Evolutionary conservation across 306 rosid species (phyloP), one percentile per base, ranked within the genome.

Genomic region (Fragaria vesca): DNA sequence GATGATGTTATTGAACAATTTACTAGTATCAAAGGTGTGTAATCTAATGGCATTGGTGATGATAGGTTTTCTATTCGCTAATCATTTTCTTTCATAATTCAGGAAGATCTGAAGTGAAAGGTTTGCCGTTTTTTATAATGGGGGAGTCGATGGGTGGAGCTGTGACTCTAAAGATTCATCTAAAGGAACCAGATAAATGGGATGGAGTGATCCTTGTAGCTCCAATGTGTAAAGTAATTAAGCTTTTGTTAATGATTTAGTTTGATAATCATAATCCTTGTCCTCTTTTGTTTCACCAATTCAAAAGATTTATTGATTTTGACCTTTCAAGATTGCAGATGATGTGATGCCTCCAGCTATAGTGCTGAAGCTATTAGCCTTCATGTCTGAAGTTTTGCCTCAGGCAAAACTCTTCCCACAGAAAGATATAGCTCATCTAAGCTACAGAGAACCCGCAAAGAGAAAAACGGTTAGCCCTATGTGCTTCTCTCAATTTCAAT

Each of bases 111-210:
- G 93, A 93, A 80, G 76, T 86, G 74, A 85, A 78, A 75, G 92
- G 81, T 9, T 83, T 90, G 88, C 96, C 90, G 15, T 74, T 69
- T 47, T 87, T 90, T 78, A 52, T 93, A 69, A 57, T 93, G 52
- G 97, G 96, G 48, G 93, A 90, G 80, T 93, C 92, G 62, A 89
- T 93, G 96, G 96, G 93, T 28, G 97, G 96, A 75, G 93, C 96
- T 43, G 85, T 93, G 79, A 78, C 90, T 57, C 91, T 93, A 69
- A 90, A 90, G 83, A 82, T 66, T 71, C 93, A 90, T 80, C 81
- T 89, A 69, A 93, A 89, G 85, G 88, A 93, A 74, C 91, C 88
- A 12, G 48, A 76, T 48, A 69, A 83, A 58, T 93, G 92, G 96
- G 92, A 90, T 74, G 97, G 97, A 34, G 76, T 89, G 36, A 77